Base-by-base conservation (phyloP, 768 basidiomycete species). In the Lactifluus echinatus region DNA sequence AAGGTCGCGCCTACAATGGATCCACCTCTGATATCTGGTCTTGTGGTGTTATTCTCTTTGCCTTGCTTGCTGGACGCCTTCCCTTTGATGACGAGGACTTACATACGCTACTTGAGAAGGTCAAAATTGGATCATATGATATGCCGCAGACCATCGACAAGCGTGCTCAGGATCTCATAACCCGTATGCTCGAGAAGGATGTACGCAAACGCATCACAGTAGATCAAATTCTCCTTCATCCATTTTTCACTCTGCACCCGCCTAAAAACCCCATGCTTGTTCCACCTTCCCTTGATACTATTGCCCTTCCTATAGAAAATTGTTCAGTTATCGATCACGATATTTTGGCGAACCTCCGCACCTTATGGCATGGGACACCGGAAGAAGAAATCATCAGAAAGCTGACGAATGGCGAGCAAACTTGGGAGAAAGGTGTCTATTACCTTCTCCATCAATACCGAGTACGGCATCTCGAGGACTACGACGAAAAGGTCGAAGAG, bases 391-490 rank as follows among this genome's bases (percentile, higher is more conserved):
- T 98, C 53, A 75, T 84, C 48, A 76, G 79, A 48, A 83, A 80
- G 52, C 74, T 99, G 65, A 76, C 72, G 66, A 83, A 77, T 64
- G 65, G 73, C 50, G 81, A 84, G 54, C 83, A 83, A 50, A 94
- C 87, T 28, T 94, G 92, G 89, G 92, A 98, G 69, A 97, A 99
- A 72, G 91, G 90, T 0, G 89, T 98, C 47, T 99, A 99, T 70
- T 85, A 89, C 66, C 73, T 97, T 4, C 77, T 99, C n/a, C 76
- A 86, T 53, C 83, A 82, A 61, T 97, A 96, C 71, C 82, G 93
- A 43, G 79, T 79, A 49, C 81, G 78, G 63, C 83, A 84, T 54
- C 68, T 90, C 42, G 85, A 89, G 65, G 85, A 87, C 54, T 85
- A 87, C 48, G 82, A 87, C 56, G 77, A 81, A 55, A 59, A 48